phyloP scores from a whole-genome alignment of 2,329 filamentous ascomycete species.

The Arthrinium phaeospermum region DNA sequence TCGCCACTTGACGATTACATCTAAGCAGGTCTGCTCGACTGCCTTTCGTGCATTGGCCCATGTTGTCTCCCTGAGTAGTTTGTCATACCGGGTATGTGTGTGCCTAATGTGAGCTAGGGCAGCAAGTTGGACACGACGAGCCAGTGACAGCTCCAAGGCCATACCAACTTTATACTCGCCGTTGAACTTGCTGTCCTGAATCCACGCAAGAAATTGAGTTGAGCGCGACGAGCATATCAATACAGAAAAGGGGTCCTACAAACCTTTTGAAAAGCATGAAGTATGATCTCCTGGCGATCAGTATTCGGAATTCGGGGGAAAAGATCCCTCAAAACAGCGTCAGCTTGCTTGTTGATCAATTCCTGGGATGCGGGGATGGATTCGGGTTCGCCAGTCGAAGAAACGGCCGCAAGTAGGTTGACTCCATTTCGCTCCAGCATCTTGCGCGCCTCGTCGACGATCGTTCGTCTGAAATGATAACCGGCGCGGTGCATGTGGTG shows the following conservation, averaged over 20 bases:
- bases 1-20: slow-evolving; percentile 73
- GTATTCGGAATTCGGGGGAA: slow-evolving; percentile 71
- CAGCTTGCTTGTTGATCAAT: slow-evolving; percentile 67
- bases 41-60: slow-evolving; percentile 66
- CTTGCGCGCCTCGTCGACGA: slow-evolving; percentile 60
- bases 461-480: slow-evolving; percentile 63
- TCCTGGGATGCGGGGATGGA: slow-evolving; percentile 64
- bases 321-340: slow-evolving; percentile 65
- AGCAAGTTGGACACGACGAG: slow-evolving; percentile 68
- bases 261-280: slow-evolving; percentile 68
- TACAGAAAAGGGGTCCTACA: slow-evolving; percentile 30
- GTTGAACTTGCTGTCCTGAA: slow-evolving; percentile 55
- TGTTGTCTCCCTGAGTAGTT: slow-evolving; percentile 61
- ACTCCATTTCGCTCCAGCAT: slow-evolving; percentile 32
- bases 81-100: slow-evolving; percentile 69
- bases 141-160: slow-evolving; percentile 59
- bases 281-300: slow-evolving; percentile 66
- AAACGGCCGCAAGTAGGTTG: slow-evolving; percentile 33
- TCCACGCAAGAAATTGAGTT: not conserved
- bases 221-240: slow-evolving; percentile 1
- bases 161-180: slow-evolving; percentile 64
- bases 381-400: slow-evolving; percentile 50
- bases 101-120: slow-evolving; percentile 71
- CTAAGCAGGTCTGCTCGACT: slow-evolving; percentile 66
- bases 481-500: slow-evolving; percentile 65